Evolutionary conservation across 108 stramenopile species (phyloP).

Genomic region (Cyclotella choctawhatcheeana): DNA sequence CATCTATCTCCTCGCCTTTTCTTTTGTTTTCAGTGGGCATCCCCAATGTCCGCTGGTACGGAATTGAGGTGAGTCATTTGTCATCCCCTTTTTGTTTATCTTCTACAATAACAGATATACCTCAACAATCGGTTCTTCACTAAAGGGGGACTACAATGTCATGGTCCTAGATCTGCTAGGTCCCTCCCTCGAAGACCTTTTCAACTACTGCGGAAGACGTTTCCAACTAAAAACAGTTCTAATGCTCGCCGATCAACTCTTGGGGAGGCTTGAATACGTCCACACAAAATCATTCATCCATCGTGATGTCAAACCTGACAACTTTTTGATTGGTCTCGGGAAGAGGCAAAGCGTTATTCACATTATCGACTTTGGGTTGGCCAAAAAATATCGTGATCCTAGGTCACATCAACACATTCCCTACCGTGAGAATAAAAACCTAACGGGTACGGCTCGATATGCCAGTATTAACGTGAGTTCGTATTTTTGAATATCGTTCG

Average conservation of each 20-base stretch:
- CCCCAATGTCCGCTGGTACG: slow-evolving; percentile 99
- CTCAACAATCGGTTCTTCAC: too few relatives aligned
- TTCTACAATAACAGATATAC: too few relatives aligned
- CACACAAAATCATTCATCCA: slow-evolving; percentile 99
- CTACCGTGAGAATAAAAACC: slow-evolving; percentile 99
- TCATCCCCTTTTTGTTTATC: too few relatives aligned
- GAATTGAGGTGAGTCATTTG: too few relatives aligned
- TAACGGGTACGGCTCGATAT: slow-evolving; percentile 99
- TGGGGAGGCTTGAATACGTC: slow-evolving; percentile 97
- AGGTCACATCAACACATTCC: slow-evolving; percentile 99
- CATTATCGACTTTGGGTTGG: slow-evolving; percentile 99
- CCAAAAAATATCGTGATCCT: slow-evolving; percentile 99
- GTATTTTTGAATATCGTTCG: too few relatives aligned
- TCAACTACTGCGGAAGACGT: slow-evolving; percentile 98
- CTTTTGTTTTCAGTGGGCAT: slow-evolving; percentile 85
- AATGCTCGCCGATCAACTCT: slow-evolving; percentile 98
- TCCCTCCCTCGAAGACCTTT: slow-evolving; percentile 98
- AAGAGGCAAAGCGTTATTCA: slow-evolving; percentile 97
- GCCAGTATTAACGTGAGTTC: slow-evolving; percentile 99
- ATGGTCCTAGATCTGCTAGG: slow-evolving; percentile 99
- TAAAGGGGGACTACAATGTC: slow-evolving; percentile 99
- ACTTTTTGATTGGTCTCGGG: slow-evolving; percentile 99
- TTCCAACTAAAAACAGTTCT: slow-evolving; percentile 97
- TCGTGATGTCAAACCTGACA: slow-evolving; percentile 99
- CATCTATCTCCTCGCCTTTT: background rate